Percentiles rank a stretch among this genome's conserved stretches.
These are phyloP conservation scores for Xylariaceae sp. DNA, from an alignment of 2,329 filamentous ascomycete species.

Conservation along the genomic window DNA sequence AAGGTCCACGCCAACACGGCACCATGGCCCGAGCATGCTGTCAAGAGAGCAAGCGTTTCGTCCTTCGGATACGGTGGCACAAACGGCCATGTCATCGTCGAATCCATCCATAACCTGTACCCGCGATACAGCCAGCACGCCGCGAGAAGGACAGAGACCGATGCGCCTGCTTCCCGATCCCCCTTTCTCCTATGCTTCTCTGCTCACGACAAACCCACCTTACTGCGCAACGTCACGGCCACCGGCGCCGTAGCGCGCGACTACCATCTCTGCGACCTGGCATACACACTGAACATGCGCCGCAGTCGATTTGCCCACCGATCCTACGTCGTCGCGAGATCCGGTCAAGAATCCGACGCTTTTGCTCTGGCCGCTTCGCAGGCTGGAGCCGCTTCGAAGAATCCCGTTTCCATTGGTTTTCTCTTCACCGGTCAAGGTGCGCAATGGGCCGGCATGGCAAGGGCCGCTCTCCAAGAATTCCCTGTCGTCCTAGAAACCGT, in stretches of 20 bases:
- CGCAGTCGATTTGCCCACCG: slow-evolving; percentile 15
- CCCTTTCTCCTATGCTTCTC: slow-evolving; percentile 21
- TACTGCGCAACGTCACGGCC: slow-evolving; percentile 22
- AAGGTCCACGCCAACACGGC: slow-evolving; percentile 19
- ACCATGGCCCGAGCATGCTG: slow-evolving; percentile 19
- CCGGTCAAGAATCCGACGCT: slow-evolving; percentile 12
- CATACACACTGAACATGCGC: slow-evolving; percentile 21
- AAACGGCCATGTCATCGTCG: slow-evolving; percentile 21
- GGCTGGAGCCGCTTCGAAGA: slow-evolving; percentile 1
- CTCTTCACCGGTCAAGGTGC: slow-evolving; percentile 31
- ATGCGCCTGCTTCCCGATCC: not conserved
- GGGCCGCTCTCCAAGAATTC: slow-evolving; percentile 14
- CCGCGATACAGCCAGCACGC: slow-evolving; percentile 19
- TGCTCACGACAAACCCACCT: slow-evolving; percentile 22
- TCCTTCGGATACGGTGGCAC: slow-evolving; percentile 25
- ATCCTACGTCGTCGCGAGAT: slow-evolving; percentile 11
- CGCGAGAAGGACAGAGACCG: slow-evolving; percentile 9
- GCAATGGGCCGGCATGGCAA: slow-evolving; percentile 30
- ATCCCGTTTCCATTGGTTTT: slow-evolving; percentile 10
- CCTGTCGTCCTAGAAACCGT: slow-evolving; percentile 11
- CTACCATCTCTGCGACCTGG: slow-evolving; percentile 20
- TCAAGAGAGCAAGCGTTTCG: slow-evolving; percentile 22
- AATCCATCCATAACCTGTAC: slow-evolving; percentile 20
- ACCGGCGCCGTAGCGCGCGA: slow-evolving; percentile 15
- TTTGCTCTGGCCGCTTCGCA: slow-evolving; percentile 5